Evolutionary conservation across 2,329 filamentous ascomycete genomes (phyloP), one percentile per base, ranked within the genome.

Genomic region (Phaeomoniella chlamydospora): DNA sequence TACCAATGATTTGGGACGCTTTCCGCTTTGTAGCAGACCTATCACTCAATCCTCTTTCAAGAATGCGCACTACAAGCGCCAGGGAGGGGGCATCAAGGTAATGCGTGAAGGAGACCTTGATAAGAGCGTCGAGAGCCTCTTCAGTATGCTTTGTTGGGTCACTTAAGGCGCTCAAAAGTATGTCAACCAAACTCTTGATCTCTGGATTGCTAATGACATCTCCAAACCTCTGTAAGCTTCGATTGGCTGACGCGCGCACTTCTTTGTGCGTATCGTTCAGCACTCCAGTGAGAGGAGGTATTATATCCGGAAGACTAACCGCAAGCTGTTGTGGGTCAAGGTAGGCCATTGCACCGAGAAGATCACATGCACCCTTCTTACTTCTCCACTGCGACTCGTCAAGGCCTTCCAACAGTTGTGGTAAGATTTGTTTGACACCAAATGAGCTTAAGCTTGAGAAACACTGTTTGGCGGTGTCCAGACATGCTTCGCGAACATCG

Each of bases 181-280:
- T 81, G 49, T 80, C 79, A 39, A 96, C 88, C 11, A 96, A 69
- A 44, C 79, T 74, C 71, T 94, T 94, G 52, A 98, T 84, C 59
- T 98, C 90, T 3, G 90, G 90, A 56, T 98, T 98, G 57, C 72
- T 92, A 56, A 98, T 98, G 46, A 98, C 92, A 57, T 98, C 92
- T 45, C 92, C 90, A 54, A 98, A 98, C 38, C 90, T 80, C 63
- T 98, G 93, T 62, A 98, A 68, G 62, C 86, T 94, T 59, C 88
- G 79, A 59, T 98, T 98, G 5, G 90, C 90, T 15, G 85, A 87
- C 31, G 76, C 67, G 41, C 90, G 76, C 18, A 98, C 90, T 61
- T 98, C 90, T 58, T 98, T 98, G 63, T 98, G 90, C 50, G 84
- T 94, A 63, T 98, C 90, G 47, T 94, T 98, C 39, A 98, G 65